A percentile compares a stretch with the other conserved stretches of the same genome.
Conservation (phyloP, 2,329 filamentous ascomycete genomes). For the Ceratocystis harringtonii region DNA sequence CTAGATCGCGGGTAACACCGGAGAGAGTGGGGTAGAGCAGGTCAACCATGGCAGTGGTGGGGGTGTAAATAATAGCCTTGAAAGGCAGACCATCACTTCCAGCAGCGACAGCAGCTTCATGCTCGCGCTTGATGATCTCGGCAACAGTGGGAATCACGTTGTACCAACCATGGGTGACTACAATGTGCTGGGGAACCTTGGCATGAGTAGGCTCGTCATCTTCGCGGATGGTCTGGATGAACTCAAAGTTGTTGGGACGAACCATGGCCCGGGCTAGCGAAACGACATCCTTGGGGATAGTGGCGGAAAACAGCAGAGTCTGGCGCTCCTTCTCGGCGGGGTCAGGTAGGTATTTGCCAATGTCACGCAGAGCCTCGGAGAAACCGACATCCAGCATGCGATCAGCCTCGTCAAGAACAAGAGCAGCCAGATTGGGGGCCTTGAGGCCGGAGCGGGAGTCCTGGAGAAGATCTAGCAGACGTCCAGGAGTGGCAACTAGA, state of each 20-base stretch:
- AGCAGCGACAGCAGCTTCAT: conserved; percentile 29
- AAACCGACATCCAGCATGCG: conserved; percentile 96
- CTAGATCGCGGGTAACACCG: conserved; percentile 35
- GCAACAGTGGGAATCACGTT: conserved; percentile 64
- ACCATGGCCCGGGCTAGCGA: conserved; percentile 63
- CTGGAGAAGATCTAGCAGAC: conserved; percentile 64
- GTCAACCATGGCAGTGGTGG: conserved; percentile 58
- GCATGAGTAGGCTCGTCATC: conserved; percentile 78
- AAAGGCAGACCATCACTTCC: conserved; percentile 41
- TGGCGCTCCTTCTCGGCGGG: conserved; percentile 54
- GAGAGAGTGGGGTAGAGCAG: conserved; percentile 26
- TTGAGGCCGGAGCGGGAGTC: conserved; percentile 48
- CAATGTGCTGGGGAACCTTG: conserved; percentile 64
- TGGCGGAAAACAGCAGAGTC: conserved; percentile 90
- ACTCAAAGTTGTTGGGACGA: conserved; percentile 66
- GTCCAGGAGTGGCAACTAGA: conserved; percentile 78
- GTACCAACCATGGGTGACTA: conserved; percentile 51
- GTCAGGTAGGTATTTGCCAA: conserved; percentile 48
- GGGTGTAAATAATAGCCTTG: conserved; percentile 93
- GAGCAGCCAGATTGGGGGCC: conserved; percentile 71
- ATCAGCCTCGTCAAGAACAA: conserved; percentile 94
- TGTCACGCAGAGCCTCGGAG: conserved; percentile 46
- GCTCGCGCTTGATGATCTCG: conserved; percentile 54
- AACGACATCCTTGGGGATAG: conserved; percentile 72
- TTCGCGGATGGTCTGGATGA: conserved; percentile 72